These are phyloP conservation scores for Clonostachys chloroleuca DNA, from an alignment of 2,329 filamentous ascomycete genomes.

Conservation along the genomic window DNA sequence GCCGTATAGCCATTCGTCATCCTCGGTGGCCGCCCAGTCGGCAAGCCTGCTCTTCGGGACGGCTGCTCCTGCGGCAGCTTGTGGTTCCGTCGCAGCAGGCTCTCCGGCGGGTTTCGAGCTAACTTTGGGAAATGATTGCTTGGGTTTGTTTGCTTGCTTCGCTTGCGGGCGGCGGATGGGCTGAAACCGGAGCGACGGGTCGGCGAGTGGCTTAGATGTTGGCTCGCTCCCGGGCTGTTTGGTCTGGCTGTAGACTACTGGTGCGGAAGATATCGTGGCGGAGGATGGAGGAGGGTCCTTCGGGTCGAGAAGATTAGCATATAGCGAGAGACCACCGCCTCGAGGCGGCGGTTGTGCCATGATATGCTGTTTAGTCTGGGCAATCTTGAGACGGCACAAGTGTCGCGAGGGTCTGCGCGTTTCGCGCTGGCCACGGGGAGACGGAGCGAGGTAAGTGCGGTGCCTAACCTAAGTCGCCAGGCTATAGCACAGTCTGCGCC, in stretches of 20 bases:
- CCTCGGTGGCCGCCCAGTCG: constrained; percentile 73
- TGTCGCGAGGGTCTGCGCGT: too few relatives aligned
- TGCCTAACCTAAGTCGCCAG: too few relatives aligned
- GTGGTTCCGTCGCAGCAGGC: constrained; percentile 20
- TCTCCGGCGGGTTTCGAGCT: background rate
- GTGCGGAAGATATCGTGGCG: constrained; percentile 72
- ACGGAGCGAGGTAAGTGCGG: too few relatives aligned
- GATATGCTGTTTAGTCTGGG: background rate
- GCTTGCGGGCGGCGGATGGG: constrained; percentile 74
- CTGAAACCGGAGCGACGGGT: constrained; percentile 73
- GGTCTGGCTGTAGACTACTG: constrained; percentile 64
- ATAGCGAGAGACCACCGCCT: constrained; percentile 63
- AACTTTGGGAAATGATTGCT: constrained; percentile 51
- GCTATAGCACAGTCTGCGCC: too few relatives aligned
- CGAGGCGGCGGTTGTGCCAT: constrained; percentile 24
- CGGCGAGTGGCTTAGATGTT: constrained; percentile 51
- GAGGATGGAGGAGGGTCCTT: constrained; percentile 36
- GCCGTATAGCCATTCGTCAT: constrained; percentile 77
- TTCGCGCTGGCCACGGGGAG: too few relatives aligned
- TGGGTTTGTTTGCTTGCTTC: constrained; percentile 54
- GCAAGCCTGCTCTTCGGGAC: constrained; percentile 63
- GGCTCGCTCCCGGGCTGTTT: constrained; percentile 35
- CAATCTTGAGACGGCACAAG: too few relatives aligned
- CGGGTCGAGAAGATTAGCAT: constrained; percentile 76
- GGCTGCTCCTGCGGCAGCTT: constrained; percentile 24